Evolutionary conservation across 805 yeast genomes (phyloP), one percentile per base, ranked within the genome.

Genomic region (Lachancea cidri): DNA sequence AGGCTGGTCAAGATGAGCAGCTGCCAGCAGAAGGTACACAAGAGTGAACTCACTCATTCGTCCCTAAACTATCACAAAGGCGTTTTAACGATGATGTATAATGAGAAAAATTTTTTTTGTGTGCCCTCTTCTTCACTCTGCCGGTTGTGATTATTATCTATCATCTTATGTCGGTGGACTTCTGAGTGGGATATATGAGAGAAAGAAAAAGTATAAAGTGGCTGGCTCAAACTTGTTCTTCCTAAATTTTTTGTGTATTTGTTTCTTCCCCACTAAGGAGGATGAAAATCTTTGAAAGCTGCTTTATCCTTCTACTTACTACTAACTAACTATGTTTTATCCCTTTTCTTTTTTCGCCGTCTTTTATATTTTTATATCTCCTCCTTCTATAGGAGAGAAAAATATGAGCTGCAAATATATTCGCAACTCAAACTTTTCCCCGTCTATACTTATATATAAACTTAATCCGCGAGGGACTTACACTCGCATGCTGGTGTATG

Each of bases 1-100:
- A 85, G 68, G 81, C 88, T 47, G 79, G 78, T 49, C 79, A 74
- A 58, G 80, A 77, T 43, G 83, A 76, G 49, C 64, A 55, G 39
- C 58, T 62, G 38, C 65, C 55, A 39, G 46, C 59, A 35, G 65
- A 57, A 41, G 60, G 66, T 40, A 60, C 54, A 13, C 43, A 44
- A 35, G 42, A 36, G 34, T 36, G 29, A 35, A 20, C 34, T 29
- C 20, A 29, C 29, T 30, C 22, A 38, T 22, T 17, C 15, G 20
- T 32, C 29, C 36, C 27, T 32, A 22, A 32, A 38, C 32, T 14
- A 29, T 19, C 25, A 27, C 36, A 32, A 40, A 35, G 43, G 43
- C 43, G 30, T 40, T 29, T 35, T 40, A 35, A 40, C 43, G 43
- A 40, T 39, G 42, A 39, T 40, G 43, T 40, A 40, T 35, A 35